Base-by-base conservation (phyloP, 768 basidiomycete species). In the Rhodotorula toruloides region DNA sequence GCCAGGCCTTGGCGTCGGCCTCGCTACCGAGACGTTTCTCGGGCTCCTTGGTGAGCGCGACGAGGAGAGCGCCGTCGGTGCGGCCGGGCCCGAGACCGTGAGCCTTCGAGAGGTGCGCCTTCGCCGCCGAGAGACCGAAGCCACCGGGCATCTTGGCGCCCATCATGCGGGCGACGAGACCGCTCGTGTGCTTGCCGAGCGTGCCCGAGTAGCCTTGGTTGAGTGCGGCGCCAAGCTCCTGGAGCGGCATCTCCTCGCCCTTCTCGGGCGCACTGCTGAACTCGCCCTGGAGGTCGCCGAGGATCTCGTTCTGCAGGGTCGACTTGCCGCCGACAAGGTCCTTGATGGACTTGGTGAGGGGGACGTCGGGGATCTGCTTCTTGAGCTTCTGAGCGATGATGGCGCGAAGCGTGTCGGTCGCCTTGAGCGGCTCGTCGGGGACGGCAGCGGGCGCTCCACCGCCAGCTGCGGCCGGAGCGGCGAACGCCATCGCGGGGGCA, bases 81-180 rank as follows among this genome's bases (percentile, higher is more conserved):
- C 93, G 91, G 22, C 83, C 83, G 7, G 94, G 81, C 36, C 94
- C 96, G n/a, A 98, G 81, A 54, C 96, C 96, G 92, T 93, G 98
- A 34, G 84, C 84, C 82, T 97, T 98, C 43, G 86, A 84, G 36
- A 99, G 83, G 77, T 99, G 83, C 0, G 84, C 79, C 79, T 96
- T 93, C 77, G 93, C 91, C 17, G 90, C 84, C 12, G 93, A 90
- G 27, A 87, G 81, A 73, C 96, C 96, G 85, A 99, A 99, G 42
- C 94, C 94, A 77, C 96, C 96, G 39, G 96, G 96, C 90, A 99
- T 94, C 81, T 99, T 99, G 53, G 86, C 86, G 63, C 92, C 90
- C 57, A 97, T 83, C 76, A 97, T 83, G 62, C 96, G 90, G 36
- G 92, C 90, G 57, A 97, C 82, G 48, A 99, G 83, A 29, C 91